phyloP scores from a whole-genome alignment of 2,329 filamentous ascomycete species.

The Neonectria ditissima region DNA sequence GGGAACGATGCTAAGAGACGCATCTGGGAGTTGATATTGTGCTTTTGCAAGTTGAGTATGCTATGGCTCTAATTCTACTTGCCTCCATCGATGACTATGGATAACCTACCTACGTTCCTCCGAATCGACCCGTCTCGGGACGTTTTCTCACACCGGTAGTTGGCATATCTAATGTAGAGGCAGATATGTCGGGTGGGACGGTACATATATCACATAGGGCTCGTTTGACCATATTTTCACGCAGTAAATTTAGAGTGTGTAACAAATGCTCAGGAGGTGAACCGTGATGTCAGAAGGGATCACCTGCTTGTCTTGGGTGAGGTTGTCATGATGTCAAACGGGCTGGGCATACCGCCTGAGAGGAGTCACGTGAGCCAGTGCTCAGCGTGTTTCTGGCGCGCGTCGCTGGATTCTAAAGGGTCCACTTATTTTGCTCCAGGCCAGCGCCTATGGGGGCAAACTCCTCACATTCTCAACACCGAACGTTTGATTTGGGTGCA shows the following conservation, averaged over 20 bases:
- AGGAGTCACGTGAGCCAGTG: constrained; percentile 22
- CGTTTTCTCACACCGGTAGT: neutral
- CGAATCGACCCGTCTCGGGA: neutral
- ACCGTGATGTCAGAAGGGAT: neutral
- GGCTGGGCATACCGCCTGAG: neutral
- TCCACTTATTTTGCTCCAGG: constrained; percentile 41
- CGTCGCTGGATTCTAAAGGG: constrained; percentile 25
- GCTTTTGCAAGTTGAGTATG: constrained; percentile 32
- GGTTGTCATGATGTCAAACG: neutral
- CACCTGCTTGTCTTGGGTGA: neutral
- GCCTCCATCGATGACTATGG: constrained; percentile 13
- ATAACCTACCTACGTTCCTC: constrained; percentile 8
- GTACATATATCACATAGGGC: neutral
- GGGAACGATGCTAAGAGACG: constrained; percentile 44
- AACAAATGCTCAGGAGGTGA: neutral
- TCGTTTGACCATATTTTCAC: neutral
- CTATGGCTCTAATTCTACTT: constrained; percentile 34
- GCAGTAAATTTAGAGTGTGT: neutral
- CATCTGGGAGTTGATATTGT: constrained; percentile 46
- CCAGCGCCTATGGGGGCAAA: constrained; percentile 38
- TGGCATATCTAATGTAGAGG: neutral
- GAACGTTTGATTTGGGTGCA: constrained; percentile 34
- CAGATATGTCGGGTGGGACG: neutral
- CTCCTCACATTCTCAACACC: constrained; percentile 39
- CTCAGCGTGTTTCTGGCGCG: constrained; percentile 31